Percentiles rank a stretch among this genome's conserved stretches.
Conservation (phyloP, 345 rosid species). For the Populus nigra region DNA sequence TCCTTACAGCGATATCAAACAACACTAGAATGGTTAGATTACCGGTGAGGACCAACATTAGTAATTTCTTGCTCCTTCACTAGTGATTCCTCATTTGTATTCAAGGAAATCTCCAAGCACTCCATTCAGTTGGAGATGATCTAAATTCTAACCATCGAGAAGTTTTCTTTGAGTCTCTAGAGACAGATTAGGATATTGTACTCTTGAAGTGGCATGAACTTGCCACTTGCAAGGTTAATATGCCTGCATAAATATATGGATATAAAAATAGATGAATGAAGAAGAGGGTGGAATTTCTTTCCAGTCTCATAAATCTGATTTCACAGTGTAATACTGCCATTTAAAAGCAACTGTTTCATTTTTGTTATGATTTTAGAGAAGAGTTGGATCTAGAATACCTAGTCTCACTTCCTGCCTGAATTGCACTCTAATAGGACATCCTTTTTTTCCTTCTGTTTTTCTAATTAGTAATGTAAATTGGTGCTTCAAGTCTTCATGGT, state of each 20-base stretch:
- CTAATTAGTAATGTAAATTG: not conserved
- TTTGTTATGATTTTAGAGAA: too few relatives aligned
- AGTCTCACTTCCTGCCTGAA: too few relatives aligned
- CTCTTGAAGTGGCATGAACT: not conserved
- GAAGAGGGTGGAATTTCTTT: not conserved
- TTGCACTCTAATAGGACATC: too few relatives aligned
- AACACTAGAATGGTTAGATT: constrained; percentile 48
- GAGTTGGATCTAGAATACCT: too few relatives aligned
- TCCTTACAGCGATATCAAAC: constrained; percentile 44
- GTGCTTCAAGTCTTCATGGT: not conserved
- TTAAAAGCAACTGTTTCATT: too few relatives aligned
- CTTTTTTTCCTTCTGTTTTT: too few relatives aligned
- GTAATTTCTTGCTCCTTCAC: not conserved
- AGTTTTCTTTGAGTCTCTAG: not conserved
- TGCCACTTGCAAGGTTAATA: not conserved
- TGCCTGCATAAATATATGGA: not conserved
- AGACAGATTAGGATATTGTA: not conserved
- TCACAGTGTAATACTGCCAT: too few relatives aligned
- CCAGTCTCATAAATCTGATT: too few relatives aligned
- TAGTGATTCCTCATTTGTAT: not conserved
- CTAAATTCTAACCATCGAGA: not conserved
- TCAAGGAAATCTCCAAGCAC: not conserved
- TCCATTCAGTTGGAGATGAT: not conserved
- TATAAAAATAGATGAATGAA: not conserved
- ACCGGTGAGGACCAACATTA: constrained; percentile 39